Evolutionary conservation across 805 yeast species (phyloP).

Genomic region (Candida sakaeoensis): DNA sequence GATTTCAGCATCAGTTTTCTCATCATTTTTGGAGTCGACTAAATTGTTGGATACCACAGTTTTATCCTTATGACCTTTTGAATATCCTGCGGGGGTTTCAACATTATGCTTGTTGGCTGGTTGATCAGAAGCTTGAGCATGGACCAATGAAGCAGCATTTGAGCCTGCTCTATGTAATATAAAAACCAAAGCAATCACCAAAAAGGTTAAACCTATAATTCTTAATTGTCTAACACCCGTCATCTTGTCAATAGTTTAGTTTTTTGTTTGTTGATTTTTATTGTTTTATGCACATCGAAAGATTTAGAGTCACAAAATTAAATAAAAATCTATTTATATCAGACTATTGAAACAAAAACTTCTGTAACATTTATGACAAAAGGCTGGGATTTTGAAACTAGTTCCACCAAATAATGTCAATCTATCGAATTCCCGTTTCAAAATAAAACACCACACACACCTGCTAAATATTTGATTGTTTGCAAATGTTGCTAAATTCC

Average conservation of each 20-base stretch:
- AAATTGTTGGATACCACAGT: slow-evolving; percentile 17
- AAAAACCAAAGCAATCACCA: slow-evolving; percentile 9
- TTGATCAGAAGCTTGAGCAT: slow-evolving; percentile 12
- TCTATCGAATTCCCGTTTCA: slow-evolving; percentile 50
- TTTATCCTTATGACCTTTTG: not conserved
- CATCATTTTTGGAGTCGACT: slow-evolving; percentile 34
- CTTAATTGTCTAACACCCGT: slow-evolving; percentile 11
- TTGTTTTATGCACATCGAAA: not conserved
- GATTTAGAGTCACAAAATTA: not conserved
- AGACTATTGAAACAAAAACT: slow-evolving; percentile 10
- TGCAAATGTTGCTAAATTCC: slow-evolving; percentile 43
- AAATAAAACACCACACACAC: slow-evolving; percentile 56
- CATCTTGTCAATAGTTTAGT: slow-evolving; percentile 3
- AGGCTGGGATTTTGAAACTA: slow-evolving; percentile 8
- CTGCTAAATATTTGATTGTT: slow-evolving; percentile 41
- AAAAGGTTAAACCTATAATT: slow-evolving; percentile 8
- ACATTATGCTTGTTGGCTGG: slow-evolving; percentile 6
- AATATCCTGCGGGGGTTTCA: not conserved
- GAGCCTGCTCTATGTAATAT: slow-evolving; percentile 10
- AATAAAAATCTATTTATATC: not conserved
- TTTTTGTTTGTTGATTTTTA: not conserved
- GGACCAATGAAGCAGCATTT: slow-evolving; percentile 12
- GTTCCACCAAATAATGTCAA: not conserved
- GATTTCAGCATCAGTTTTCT: slow-evolving; percentile 35
- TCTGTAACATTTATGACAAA: slow-evolving; percentile 13